Conservation (phyloP, 2,329 filamentous ascomycete genomes). For the Claviceps lovelessii region DNA sequence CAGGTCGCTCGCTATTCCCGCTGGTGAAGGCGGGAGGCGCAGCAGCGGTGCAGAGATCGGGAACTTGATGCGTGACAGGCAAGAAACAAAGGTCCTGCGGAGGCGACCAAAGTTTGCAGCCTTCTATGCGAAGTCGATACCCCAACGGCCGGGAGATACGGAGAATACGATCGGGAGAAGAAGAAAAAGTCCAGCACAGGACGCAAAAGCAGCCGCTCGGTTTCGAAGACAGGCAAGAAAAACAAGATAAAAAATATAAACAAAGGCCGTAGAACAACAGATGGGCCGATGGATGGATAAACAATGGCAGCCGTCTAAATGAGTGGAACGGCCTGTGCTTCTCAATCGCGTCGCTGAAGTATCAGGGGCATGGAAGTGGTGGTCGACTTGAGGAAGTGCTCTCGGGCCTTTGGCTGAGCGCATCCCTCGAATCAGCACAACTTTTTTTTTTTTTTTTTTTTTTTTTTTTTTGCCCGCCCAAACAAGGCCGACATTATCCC, state of each 20-base stretch:
- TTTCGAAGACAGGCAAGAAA: neutral
- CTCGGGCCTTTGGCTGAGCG: neutral
- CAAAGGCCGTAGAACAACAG: neutral
- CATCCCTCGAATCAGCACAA: neutral
- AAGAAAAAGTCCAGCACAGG: neutral
- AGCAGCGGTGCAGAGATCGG: neutral
- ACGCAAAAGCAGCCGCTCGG: neutral
- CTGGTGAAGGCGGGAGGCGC: conserved; percentile 7
- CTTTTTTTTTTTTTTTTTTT: neutral
- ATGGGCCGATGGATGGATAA: neutral
- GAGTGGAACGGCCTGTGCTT: conserved; percentile 2
- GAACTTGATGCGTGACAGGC: conserved; percentile 3
- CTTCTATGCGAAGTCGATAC: neutral
- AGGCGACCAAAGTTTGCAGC: neutral
- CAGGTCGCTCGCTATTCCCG: conserved; percentile 2
- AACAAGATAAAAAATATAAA: neutral
- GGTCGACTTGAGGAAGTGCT: neutral
- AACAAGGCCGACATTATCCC: conserved; percentile 2
- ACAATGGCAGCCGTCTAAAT: neutral
- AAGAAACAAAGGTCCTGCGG: conserved; percentile 4
- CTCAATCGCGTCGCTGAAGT: neutral
- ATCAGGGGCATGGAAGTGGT: neutral
- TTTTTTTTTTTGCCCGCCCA: neutral
- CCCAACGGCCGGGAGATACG: neutral
- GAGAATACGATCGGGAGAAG: neutral